Evolutionary conservation across 441 rosid species (phyloP).

Genomic region (Croton setiger): DNA sequence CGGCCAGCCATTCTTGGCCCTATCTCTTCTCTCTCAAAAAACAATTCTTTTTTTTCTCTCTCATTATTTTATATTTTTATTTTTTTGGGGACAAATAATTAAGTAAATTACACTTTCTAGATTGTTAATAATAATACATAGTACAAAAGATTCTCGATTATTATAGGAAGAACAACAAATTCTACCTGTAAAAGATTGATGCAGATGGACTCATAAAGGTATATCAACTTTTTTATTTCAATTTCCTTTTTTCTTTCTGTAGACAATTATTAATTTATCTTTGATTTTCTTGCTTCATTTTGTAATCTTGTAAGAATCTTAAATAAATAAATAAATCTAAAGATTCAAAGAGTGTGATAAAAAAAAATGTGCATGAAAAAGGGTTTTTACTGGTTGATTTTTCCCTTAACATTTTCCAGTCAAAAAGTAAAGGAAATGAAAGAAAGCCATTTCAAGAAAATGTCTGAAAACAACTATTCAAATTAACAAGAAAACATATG

Average conservation of each 20-base stretch:
- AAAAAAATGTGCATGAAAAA: neutral
- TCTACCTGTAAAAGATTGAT: constrained; percentile 18
- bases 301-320: too few species aligned
- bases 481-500: neutral
- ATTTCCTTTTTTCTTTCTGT: neutral
- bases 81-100: neutral
- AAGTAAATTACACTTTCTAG: neutral
- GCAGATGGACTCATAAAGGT: constrained; percentile 3
- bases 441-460: neutral
- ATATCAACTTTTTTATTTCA: neutral
- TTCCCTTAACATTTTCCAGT: neutral
- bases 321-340: too few species aligned
- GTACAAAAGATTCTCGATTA: constrained; percentile 5
- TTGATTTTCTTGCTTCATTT: neutral
- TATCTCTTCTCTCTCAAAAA: neutral
- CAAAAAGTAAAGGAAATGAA: neutral
- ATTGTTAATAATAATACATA: neutral
- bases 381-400: neutral
- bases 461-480: neutral
- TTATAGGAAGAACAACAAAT: constrained; percentile 15
- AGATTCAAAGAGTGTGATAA: neutral
- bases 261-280: neutral
- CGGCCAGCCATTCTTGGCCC: constrained; percentile 17
- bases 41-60: neutral
- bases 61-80: neutral